Percentiles rank a stretch among this genome's conserved stretches.
These are phyloP conservation scores for Claviceps fusiformis DNA, from an alignment of 2,329 filamentous ascomycete genomes.

Conservation along the genomic window DNA sequence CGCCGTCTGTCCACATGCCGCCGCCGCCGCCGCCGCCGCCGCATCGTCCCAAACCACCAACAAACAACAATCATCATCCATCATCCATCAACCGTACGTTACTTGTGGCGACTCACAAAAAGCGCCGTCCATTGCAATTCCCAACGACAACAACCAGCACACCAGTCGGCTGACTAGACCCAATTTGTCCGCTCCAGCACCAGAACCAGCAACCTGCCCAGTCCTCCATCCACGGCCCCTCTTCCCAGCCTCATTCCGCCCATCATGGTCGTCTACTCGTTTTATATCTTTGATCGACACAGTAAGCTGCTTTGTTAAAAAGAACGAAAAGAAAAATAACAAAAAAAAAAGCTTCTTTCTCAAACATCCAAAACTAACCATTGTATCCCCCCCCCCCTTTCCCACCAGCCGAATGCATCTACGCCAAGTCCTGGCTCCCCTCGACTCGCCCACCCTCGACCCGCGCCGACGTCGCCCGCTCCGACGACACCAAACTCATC, in stretches of 20 bases:
- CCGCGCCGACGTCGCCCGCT: constrained; percentile 33
- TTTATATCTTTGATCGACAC: constrained; percentile 98
- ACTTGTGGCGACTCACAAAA: neutral
- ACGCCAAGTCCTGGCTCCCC: constrained; percentile 73
- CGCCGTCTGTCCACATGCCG: neutral
- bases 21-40: neutral
- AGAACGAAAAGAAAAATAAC: too few relatives aligned
- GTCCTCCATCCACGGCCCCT: neutral
- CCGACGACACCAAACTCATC: constrained; percentile 89
- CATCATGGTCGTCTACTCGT: constrained; percentile 86
- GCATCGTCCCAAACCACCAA: too few relatives aligned
- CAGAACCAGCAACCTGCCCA: neutral
- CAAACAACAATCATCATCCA: neutral
- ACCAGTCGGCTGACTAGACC: neutral
- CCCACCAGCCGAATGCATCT: constrained; percentile 84
- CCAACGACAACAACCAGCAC: neutral
- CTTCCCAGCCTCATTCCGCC: neutral
- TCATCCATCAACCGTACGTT: too few relatives aligned
- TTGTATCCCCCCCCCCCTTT: neutral
- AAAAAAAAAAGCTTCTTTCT: too few relatives aligned
- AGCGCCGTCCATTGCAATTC: neutral
- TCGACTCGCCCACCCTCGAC: constrained; percentile 21
- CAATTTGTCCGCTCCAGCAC: neutral
- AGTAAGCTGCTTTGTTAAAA: constrained; percentile 41
- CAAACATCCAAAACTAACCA: neutral